phyloP scores from a whole-genome alignment of 2,329 filamentous ascomycete species.

The Pseudogymnoascus sp. region DNA sequence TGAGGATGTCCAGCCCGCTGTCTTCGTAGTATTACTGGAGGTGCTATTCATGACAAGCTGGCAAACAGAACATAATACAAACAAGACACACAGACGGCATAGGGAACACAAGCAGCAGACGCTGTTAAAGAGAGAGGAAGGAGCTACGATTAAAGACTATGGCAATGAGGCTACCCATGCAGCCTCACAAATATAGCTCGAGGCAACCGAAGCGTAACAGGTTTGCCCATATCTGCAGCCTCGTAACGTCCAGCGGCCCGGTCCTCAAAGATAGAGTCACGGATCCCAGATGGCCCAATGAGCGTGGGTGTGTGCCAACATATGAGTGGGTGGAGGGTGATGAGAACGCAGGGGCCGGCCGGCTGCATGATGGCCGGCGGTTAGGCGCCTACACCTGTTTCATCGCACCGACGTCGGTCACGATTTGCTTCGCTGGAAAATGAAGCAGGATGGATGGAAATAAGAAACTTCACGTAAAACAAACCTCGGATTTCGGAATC shows the following conservation, averaged over 20 bases:
- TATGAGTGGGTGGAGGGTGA: too few species aligned
- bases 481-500: too few species aligned
- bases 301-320: too few species aligned
- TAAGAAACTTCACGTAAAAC: background rate
- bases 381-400: background rate
- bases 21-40: background rate
- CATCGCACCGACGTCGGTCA: background rate
- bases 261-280: background rate
- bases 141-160: slow-evolving; percentile 15
- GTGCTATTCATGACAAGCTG: background rate
- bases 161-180: background rate
- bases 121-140: slow-evolving; percentile 5
- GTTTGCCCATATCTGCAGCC: background rate
- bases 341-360: too few species aligned
- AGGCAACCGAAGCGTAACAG: background rate
- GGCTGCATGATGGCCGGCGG: background rate
- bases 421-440: background rate
- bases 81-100: background rate
- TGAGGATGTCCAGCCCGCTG: slow-evolving; percentile 30
- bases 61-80: background rate
- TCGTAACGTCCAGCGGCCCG: background rate
- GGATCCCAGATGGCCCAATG: background rate
- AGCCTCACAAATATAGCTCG: background rate
- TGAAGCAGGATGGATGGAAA: background rate
- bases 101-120: background rate